These are phyloP conservation scores for Cladobotryum protrusum DNA, from an alignment of 2,329 filamentous ascomycete species.

Conservation along the genomic window DNA sequence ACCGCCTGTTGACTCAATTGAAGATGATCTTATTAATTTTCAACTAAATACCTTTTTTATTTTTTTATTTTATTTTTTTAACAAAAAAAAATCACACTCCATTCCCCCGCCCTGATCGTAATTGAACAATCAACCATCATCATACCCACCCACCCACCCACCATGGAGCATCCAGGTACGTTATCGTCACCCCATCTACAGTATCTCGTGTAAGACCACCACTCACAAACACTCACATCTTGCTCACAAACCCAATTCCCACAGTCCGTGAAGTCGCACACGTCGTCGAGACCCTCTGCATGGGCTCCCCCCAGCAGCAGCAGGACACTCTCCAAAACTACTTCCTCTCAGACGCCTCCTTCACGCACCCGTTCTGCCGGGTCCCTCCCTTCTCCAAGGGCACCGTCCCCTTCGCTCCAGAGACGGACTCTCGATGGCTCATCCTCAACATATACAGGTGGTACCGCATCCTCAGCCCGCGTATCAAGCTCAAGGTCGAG, in stretches of 20 bases:
- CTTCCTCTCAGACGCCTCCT: conserved; percentile 66
- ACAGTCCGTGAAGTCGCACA: conserved; percentile 52
- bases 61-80: too few relatives aligned
- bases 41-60: too few relatives aligned
- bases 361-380: conserved; percentile 72
- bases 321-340: conserved; percentile 59
- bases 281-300: conserved; percentile 63
- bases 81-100: too few relatives aligned
- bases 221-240: not conserved
- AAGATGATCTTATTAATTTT: too few relatives aligned
- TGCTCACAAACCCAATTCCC: not conserved
- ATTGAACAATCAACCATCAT: not conserved
- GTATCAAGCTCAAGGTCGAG: conserved; percentile 62
- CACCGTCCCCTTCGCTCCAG: conserved; percentile 34
- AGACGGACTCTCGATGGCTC: conserved; percentile 57
- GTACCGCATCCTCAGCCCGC: conserved; percentile 78
- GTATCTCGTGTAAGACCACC: too few relatives aligned
- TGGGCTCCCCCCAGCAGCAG: conserved; percentile 62
- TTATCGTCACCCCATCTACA: not conserved
- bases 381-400: conserved; percentile 49
- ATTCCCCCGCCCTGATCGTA: too few relatives aligned
- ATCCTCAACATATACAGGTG: conserved; percentile 68
- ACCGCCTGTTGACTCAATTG: too few relatives aligned
- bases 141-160: not conserved
- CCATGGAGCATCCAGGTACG: conserved; percentile 40